Base-by-base conservation (phyloP, 2,329 filamentous ascomycete species). In the Colletotrichum musicola region DNA sequence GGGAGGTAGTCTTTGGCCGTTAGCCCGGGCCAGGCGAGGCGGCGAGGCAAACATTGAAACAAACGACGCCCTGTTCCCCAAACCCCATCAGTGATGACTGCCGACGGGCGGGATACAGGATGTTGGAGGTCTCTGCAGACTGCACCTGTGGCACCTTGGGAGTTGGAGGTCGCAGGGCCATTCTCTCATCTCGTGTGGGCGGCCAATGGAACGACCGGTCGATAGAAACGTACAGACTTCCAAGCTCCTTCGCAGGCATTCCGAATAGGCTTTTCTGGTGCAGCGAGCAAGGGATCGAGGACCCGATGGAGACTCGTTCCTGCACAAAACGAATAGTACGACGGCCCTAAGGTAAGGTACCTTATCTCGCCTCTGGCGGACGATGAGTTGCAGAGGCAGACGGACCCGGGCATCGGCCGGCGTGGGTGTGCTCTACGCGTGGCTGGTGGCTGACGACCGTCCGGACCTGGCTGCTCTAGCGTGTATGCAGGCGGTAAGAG, bases 281-380 rank as follows among this genome's bases (percentile, higher is more conserved):
- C 13, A 14, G 13, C 40, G 14, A 46, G 56, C 62, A 69, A 62
- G 65, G 66, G 62, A 56, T 64, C 50, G 44, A 35, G 30, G 51
- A 30, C 62, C 62, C 49, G 44, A 69, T 66, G 27, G 66, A 61
- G 66, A 60, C 55, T 65, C 44, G 55, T 38, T 50, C 49, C 62
- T 69, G 66, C 66, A 69, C 62, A 54, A 65, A 66, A 57, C 25
- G 44, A 60, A 69, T 69, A 61, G 66, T 69, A 30, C 53, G 60
- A 30, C 55, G 59, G 60, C 44, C 51, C 64, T 68, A 68, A 63
- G 53, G 59, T 35, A 68, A 58, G 64, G 59, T 42, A 64, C 64
- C 59, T 68, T 68, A 38, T 68, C 53, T 68, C 46, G 22, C 14
- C 25, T 59, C 12, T 68, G 53, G 25, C 35, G 49, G 49, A 30